Base-by-base conservation (phyloP, 2,329 filamentous ascomycete species). In the Curvularia sp. region DNA sequence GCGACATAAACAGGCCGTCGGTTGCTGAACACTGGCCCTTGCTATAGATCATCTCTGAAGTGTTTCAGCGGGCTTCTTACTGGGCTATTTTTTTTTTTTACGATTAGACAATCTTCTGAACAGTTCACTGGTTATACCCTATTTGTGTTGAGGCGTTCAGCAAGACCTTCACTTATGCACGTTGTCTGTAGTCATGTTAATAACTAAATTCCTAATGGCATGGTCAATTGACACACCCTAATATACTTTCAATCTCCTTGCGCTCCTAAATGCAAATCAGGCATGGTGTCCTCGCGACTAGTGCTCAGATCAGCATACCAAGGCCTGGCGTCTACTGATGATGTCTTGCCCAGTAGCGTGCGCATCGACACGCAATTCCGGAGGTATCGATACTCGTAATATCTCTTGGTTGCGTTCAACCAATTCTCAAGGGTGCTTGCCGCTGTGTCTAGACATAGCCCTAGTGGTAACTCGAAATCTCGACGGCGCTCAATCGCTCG, bases 401-500 rank as follows among this genome's bases (percentile, higher is more conserved):
- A 49, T 28, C n/a, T 43, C 41, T 26, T 50, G 35, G 33, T n/a
- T 28, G 31, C 53, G 38, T 47, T 20, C 12, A 13, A 44, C 33
- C 31, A 47, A 15, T 28, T 10, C 42, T 15, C n/a, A 6, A 42
- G 15, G 20, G 30, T 39, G 22, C 12, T 38, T 26, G 43, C 43
- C 20, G n/a, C 49, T 26, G 31, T 46, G 31, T 10, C 38, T 41
- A 9, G 24, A 46, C 24, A 22, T 42, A 24, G 20, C 55, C 15
- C 31, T 49, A 4, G 24, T 49, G 24, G 35, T 49, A 28, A 5
- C 24, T 26, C 18, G n/a, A 26, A 38, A 31, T 59, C 33, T 52
- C 53, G 15, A 12, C 28, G 15, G 41, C n/a, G 46, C 61, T 75
- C 73, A 97, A 76, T 97, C 93, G 72, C 87, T 90, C 47, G 93